Base-by-base conservation (phyloP, 169 alveolate genomes). In the Cryptosporidium baileyi region DNA sequence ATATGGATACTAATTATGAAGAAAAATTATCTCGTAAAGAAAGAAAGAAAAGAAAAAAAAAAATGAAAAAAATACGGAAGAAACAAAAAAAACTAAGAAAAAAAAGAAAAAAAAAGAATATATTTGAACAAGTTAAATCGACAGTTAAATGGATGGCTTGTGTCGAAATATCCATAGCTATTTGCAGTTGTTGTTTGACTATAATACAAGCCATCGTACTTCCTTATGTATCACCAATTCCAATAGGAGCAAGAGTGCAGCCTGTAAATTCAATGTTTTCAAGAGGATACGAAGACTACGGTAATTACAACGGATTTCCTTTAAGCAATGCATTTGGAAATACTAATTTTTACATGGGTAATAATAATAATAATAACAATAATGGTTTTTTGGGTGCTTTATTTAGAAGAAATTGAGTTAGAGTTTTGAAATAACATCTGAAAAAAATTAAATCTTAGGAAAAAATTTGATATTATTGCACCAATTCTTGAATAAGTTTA, bases 91-190 rank as follows among this genome's bases (percentile, higher is more conserved):
- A 74, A 38, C 52, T 38, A n/a, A 47, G 34, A n/a, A 41, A 32
- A 32, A 74, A 74, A 41, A 74, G 60, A 24, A 74, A 51, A 22
- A 51, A 74, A 28, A 47, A 51, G 36, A 36, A 41, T 11, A 45
- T 61, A 2, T 61, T 74, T 22, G 85, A 74, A 19, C 30, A 74
- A 17, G 19, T 74, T 9, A 74, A 45, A 19, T 54, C 85, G 4
- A 74, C 85, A 17, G 28, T 74, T 8, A 74, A 74, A 22, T 74
- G 85, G 85, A 40, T 74, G 51, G 85, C 67, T 3, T 74, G 85
- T 60, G 59, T 57, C 15, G 74, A 74, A 26, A 74, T 57, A 54
- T 57, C 67, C 3, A 3, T 74, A 30, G 85, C 85, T 3, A 67
- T 51, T 51, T 74, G 85, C 54, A 32, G 74, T 4, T 74, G 85